phyloP scores from a whole-genome alignment of 2,329 filamentous ascomycete species.

The Penicillium decumbens region DNA sequence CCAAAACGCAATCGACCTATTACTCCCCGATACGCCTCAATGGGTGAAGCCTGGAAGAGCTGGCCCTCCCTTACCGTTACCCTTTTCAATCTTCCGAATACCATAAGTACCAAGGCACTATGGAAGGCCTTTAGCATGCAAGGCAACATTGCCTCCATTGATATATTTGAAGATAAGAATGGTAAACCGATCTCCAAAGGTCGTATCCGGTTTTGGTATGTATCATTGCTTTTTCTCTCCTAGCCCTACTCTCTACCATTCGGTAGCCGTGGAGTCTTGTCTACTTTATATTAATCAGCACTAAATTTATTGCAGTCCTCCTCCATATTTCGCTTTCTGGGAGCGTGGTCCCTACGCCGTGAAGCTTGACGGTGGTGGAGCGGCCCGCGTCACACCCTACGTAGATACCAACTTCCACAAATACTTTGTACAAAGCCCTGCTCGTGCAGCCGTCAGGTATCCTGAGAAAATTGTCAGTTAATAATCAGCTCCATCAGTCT shows the following conservation, averaged over 20 bases:
- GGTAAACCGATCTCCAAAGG: constrained; percentile 43
- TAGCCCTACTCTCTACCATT: background rate
- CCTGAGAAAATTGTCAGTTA: constrained; percentile 36
- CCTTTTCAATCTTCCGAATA: constrained; percentile 33
- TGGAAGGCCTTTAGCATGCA: constrained; percentile 51
- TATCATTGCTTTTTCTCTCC: background rate
- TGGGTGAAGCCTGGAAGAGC: constrained; percentile 30
- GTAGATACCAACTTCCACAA: constrained; percentile 16
- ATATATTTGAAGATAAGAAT: constrained; percentile 48
- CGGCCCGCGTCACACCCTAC: background rate
- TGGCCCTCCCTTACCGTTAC: constrained; percentile 40
- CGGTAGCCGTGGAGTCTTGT: too few species aligned
- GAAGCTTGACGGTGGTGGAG: constrained; percentile 24
- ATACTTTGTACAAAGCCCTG: constrained; percentile 32
- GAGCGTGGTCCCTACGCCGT: constrained; percentile 23
- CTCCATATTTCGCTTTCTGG: constrained; percentile 54
- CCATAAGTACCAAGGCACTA: constrained; percentile 40
- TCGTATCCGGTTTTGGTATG: constrained; percentile 52
- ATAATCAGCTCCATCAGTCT: background rate
- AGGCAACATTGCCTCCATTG: constrained; percentile 54
- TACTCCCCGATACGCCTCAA: background rate
- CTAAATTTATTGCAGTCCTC: constrained; percentile 40
- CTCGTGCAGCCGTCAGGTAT: constrained; percentile 30
- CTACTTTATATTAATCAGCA: background rate
- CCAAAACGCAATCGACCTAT: background rate